A percentile compares a stretch with the other conserved stretches of the same genome.
Conservation (phyloP, 495 filamentous ascomycete species). For the Talaromyces trachyspermus region DNA sequence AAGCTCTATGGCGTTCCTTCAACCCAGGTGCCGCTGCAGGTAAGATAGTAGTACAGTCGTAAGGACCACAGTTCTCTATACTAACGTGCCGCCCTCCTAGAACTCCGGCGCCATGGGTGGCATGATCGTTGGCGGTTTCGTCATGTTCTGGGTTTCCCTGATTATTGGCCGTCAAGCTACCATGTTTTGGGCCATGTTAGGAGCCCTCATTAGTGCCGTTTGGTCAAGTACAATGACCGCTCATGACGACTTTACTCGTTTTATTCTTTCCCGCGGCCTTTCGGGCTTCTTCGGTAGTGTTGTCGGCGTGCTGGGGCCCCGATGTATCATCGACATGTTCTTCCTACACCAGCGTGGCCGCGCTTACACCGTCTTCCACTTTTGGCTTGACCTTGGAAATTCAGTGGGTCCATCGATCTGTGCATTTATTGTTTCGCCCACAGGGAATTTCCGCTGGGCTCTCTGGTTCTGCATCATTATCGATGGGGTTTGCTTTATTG, state of each 20-base stretch:
- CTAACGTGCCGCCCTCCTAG: too few relatives aligned
- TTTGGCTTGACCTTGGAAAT: slow-evolving; percentile 33
- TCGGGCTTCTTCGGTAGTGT: slow-evolving; percentile 33
- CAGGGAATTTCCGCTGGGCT: slow-evolving; percentile 30
- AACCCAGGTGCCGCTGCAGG: too few relatives aligned
- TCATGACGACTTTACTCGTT: slow-evolving; percentile 31
- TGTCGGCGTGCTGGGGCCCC: slow-evolving; percentile 30
- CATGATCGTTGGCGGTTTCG: too few relatives aligned
- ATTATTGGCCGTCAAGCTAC: slow-evolving; percentile 34
- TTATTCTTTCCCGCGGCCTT: slow-evolving; percentile 37
- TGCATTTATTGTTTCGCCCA: slow-evolving; percentile 42
- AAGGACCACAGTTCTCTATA: too few relatives aligned
- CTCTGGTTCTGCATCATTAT: slow-evolving; percentile 48
- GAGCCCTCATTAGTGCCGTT: slow-evolving; percentile 25
- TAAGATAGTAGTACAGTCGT: too few relatives aligned
- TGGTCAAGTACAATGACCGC: slow-evolving; percentile 39
- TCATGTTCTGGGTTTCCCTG: too few relatives aligned
- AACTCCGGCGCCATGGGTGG: too few relatives aligned
- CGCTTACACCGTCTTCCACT: slow-evolving; percentile 37
- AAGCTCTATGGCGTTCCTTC: too few relatives aligned
- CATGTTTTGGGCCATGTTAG: slow-evolving; percentile 39
- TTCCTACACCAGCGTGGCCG: slow-evolving; percentile 39
- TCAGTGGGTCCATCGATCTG: slow-evolving; percentile 37
- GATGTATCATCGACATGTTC: slow-evolving; percentile 37
- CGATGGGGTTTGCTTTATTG: slow-evolving; percentile 29